Evolutionary conservation across 2,329 filamentous ascomycete genomes (phyloP).

Genomic region (Triangularia verruculosa): DNA sequence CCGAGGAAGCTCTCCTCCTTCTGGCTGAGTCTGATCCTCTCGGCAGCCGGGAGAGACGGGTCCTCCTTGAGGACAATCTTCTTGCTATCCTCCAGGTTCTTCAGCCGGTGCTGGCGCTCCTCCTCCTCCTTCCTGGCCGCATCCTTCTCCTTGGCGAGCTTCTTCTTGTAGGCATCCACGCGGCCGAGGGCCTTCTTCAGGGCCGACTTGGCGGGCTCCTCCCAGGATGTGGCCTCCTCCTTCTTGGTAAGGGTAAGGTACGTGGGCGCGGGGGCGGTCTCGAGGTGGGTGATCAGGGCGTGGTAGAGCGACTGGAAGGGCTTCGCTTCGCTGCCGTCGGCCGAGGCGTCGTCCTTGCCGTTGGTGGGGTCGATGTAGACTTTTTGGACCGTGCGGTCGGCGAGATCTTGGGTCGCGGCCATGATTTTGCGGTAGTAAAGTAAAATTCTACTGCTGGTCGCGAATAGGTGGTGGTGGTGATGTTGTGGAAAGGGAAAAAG

Average conservation of each 20-base stretch:
- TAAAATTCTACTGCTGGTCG: constrained; percentile 24
- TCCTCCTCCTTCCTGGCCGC: constrained; percentile 65
- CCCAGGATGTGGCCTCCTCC: constrained; percentile 69
- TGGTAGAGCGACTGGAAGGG: constrained; percentile 80
- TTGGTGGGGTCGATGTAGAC: constrained; percentile 80
- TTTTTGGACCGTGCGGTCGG: constrained; percentile 47
- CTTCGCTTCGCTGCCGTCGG: constrained; percentile 65
- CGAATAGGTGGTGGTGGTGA: background rate
- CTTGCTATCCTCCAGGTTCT: constrained; percentile 75
- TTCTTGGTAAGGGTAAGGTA: constrained; percentile 68
- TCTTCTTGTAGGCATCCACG: constrained; percentile 76
- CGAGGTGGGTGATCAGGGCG: constrained; percentile 70
- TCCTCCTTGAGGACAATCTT: constrained; percentile 71
- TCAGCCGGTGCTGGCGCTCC: constrained; percentile 66
- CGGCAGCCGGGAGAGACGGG: constrained; percentile 68
- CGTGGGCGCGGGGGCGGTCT: constrained; percentile 48
- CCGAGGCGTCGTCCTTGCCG: constrained; percentile 66
- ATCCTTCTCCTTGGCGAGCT: constrained; percentile 74
- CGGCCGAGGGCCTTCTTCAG: constrained; percentile 79
- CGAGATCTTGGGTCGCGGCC: constrained; percentile 48
- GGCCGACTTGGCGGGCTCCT: constrained; percentile 77
- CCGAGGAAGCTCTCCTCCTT: constrained; percentile 57
- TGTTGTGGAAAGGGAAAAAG: constrained; percentile 2
- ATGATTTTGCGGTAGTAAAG: constrained; percentile 31
- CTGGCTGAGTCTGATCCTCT: constrained; percentile 72